Evolutionary conservation across 2,329 filamentous ascomycete genomes (phyloP), one percentile per base, ranked within the genome.

Genomic region (Sporothrix humicola): DNA sequence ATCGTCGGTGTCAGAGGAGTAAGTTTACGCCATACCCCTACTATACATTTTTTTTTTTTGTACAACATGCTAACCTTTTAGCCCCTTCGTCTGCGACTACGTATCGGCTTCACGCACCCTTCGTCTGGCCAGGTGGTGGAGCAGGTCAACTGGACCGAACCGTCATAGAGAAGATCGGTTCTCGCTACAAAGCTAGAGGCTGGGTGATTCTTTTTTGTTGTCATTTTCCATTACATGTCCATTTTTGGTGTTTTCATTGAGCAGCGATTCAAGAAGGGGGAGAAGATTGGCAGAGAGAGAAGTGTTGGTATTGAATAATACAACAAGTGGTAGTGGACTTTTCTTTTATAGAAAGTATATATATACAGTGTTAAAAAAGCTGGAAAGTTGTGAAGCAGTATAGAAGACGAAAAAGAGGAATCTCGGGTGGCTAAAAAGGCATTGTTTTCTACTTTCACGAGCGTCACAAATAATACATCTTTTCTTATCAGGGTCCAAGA

Each of bases 101-200:
- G 94, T 83, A 89, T 99, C 79, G 90, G 89, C 73, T 98, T 94
- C 81, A 85, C 88, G 48, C 92, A 92, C 81, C 89, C 92, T 73
- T 88, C 89, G 73, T 89, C 86, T 31, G 90, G 90, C 71, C 88
- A 91, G 75, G 87, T 97, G 20, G 92, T 92, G 80, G 96, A 99
- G 79, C 95, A 98, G 83, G 94, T 98, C 74, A 97, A 98, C 84
- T 99, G 96, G 96, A 91, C 93, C 44, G 96, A 99, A 83, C 91
- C 94, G 72, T 86, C 83, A 70, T 77, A 37, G 31, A 37, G 2
- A 37, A 37, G 73, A 75, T 46, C 69, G 9, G 52, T 6, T 1
- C 23, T n/a, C 3, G 31, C 31, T 37, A 7, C 31, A 37, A 37
- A 37, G 31, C 31, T 37, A 37, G 31, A 37, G 31, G 31, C 31